Base-by-base conservation (phyloP, 805 yeast genomes). In the Candida quercuum region DNA sequence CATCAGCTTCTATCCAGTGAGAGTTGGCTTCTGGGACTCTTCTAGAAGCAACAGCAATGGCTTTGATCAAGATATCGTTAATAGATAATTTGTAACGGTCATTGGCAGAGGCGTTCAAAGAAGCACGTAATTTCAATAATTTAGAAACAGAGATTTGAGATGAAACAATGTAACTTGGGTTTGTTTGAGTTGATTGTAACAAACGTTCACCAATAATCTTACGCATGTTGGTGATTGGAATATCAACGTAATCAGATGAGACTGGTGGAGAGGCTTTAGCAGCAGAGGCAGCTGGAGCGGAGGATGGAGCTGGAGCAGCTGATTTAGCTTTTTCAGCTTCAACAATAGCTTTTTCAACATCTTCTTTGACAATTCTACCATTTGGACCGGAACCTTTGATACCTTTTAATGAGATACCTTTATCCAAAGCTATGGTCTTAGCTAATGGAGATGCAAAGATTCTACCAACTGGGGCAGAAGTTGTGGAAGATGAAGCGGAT, bases 361-460 rank as follows among this genome's bases (percentile, higher is more conserved):
- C 99, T 54, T 78, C 78, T 57, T 89, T 93, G 48, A 86, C 73
- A 60, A 93, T 86, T 72, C 99, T 86, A 51, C 98, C 98, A 56
- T 74, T 73, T 59, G 98, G 98, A 52, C 99, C 99, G 31, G 96
- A 66, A 57, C 98, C 98, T 63, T 78, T 78, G 57, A 93, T 71
- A 54, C 77, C 77, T 69, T 84, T 86, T 57, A 91, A 76, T 31
- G 94, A 74, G 56, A 91, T 71, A 54, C 98, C 99, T 63, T 81
- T 77, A 64, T 91, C 96, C 49, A 89, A 72, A 42, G 99, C 99
- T 47, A 93, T 70, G 49, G 78, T 79, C 74, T 91, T 91, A 43
- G 99, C 99, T 48, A 84, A 70, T 41, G 99, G 99, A 44, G 98
- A 89, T 32, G 98, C 98, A 50, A 86, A 62, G 61, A 93, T 82